phyloP scores from a whole-genome alignment of 495 filamentous ascomycete species.

The Bathelium albidoporum region DNA sequence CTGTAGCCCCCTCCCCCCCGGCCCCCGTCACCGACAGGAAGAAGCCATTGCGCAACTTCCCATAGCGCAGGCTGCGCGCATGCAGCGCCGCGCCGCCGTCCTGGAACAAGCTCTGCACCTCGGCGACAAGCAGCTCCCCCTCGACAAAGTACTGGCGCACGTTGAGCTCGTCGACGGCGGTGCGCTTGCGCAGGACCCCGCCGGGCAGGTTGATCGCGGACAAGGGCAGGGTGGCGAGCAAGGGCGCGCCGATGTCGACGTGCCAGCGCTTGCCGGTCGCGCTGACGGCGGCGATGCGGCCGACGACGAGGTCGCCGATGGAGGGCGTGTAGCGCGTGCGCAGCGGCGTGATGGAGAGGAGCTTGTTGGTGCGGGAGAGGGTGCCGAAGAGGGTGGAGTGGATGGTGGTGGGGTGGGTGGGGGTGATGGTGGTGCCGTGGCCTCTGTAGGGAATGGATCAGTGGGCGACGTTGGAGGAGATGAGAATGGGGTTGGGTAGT shows the following conservation, averaged over 20 bases:
- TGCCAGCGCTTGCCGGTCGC: conserved; percentile 86
- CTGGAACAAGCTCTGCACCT: conserved; percentile 70
- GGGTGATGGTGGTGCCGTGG: conserved; percentile 63
- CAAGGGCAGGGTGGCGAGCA: conserved; percentile 73
- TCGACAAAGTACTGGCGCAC: conserved; percentile 88
- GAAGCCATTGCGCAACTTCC: conserved; percentile 84
- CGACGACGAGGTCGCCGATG: conserved; percentile 90
- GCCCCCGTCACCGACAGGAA: conserved; percentile 73
- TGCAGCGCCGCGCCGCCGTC: conserved; percentile 81
- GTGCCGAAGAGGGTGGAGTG: conserved; percentile 79
- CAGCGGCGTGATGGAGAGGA: conserved; percentile 78
- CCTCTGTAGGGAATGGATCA: conserved; percentile 33
- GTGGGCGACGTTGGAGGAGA: no score
- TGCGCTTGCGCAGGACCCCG: conserved; percentile 81
- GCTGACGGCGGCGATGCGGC: conserved; percentile 63
- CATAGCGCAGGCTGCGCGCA: conserved; percentile 82
- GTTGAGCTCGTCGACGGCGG: conserved; percentile 88
- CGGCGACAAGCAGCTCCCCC: conserved; percentile 93
- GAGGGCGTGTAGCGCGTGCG: conserved; percentile 91
- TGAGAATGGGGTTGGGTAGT: no score
- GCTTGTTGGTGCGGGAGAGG: conserved; percentile 84
- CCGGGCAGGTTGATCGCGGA: conserved; percentile 89
- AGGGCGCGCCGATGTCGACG: conserved; percentile 78
- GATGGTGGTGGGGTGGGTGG: conserved; percentile 51
- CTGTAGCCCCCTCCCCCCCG: conserved; percentile 47